These are phyloP conservation scores for Yamadazyma epiphylla DNA, from an alignment of 1,139 yeast species.

Conservation along the genomic window DNA sequence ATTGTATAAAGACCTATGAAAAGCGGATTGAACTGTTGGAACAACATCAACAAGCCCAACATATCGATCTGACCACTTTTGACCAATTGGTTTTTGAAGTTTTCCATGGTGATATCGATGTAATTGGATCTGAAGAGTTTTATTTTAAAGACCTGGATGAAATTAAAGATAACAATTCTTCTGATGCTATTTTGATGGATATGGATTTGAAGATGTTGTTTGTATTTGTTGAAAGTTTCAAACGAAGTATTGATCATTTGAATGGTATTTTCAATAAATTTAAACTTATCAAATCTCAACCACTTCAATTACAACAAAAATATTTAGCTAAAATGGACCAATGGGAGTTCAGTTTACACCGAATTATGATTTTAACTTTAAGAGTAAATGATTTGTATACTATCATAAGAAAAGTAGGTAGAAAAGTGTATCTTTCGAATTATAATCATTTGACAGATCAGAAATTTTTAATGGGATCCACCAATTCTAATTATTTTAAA, in stretches of 20 bases:
- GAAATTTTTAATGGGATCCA: conserved; percentile 21
- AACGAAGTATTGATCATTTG: conserved; percentile 20
- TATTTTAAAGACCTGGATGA: conserved; percentile 16
- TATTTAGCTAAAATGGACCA: conserved; percentile 15
- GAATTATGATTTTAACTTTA: conserved; percentile 42
- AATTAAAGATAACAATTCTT: conserved; percentile 13
- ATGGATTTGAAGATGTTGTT: conserved; percentile 39
- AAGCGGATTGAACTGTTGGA: conserved; percentile 42
- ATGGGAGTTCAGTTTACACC: conserved; percentile 37
- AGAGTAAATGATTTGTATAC: conserved; percentile 46
- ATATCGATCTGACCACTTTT: conserved; percentile 1
- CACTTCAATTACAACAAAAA: conserved; percentile 8
- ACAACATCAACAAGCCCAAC: conserved; percentile 10
- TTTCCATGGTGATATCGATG: conserved; percentile 12
- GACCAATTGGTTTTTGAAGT: conserved; percentile 3
- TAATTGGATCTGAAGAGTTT: conserved; percentile 12
- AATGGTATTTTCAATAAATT: conserved; percentile 21
- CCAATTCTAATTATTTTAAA: conserved; percentile 24
- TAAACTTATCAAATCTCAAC: conserved; percentile 18
- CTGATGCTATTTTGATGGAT: conserved; percentile 37
- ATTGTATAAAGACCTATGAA: conserved; percentile 46
- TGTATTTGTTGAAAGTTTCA: conserved; percentile 17
- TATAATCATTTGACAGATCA: conserved; percentile 38
- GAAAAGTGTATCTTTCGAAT: conserved; percentile 42
- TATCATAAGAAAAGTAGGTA: conserved; percentile 39